Percentiles rank a stretch among this genome's conserved stretches.
These are phyloP conservation scores for Hericium rajendrae DNA, from an alignment of 768 basidiomycete species.

Conservation along the genomic window DNA sequence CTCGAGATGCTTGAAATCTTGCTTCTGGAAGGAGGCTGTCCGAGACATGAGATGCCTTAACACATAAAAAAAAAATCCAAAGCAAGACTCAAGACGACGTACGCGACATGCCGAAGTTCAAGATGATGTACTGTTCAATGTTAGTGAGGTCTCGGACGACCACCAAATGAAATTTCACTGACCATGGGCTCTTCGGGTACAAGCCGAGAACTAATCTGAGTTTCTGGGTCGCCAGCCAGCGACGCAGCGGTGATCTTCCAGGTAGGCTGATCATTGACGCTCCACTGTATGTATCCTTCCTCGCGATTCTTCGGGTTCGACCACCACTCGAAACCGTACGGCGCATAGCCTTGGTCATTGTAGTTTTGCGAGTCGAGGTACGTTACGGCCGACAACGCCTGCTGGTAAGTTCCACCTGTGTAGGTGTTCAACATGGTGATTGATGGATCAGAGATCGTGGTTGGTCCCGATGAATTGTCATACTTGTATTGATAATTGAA, in stretches of 20 bases:
- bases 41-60: neutral
- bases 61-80: neutral
- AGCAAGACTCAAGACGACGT: slow-evolving; percentile 14
- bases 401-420: slow-evolving; percentile 61
- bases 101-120: slow-evolving; percentile 79
- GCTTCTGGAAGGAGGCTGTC: slow-evolving; percentile 56
- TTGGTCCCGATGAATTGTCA: slow-evolving; percentile 40
- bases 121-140: slow-evolving; percentile 56
- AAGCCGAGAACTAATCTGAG: slow-evolving; percentile 54
- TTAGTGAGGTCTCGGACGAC: neutral
- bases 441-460: slow-evolving; percentile 40
- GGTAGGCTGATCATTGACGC: slow-evolving; percentile 47
- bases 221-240: slow-evolving; percentile 53
- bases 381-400: slow-evolving; percentile 62
- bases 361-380: slow-evolving; percentile 48
- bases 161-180: slow-evolving; percentile 18
- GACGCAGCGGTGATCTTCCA: slow-evolving; percentile 66
- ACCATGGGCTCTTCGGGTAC: slow-evolving; percentile 93
- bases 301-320: slow-evolving; percentile 54
- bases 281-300: slow-evolving; percentile 84
- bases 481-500: slow-evolving; percentile 65
- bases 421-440: slow-evolving; percentile 56
- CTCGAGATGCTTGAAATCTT: slow-evolving; percentile 57
- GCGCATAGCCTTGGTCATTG: slow-evolving; percentile 39
- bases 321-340: slow-evolving; percentile 78